phyloP scores from a whole-genome alignment of 352 stramenopile genomes.

The Peronospora belbahrii region DNA sequence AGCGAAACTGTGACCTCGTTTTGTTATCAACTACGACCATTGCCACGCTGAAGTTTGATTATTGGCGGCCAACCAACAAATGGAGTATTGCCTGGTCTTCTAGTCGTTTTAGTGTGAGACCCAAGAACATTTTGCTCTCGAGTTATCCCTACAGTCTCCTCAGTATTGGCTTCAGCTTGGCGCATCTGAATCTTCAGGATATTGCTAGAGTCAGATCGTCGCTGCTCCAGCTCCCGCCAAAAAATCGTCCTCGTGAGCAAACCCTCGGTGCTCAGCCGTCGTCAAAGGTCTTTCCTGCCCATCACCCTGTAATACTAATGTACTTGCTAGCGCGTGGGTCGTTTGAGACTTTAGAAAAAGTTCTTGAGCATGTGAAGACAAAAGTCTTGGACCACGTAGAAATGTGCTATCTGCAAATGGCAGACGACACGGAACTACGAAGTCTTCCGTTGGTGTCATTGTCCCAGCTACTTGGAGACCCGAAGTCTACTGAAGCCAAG shows the following conservation, averaged over 20 bases:
- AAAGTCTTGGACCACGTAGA: constrained; percentile 66
- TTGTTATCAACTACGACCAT: constrained; percentile 62
- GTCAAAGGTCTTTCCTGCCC: constrained; percentile 23
- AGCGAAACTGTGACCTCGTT: constrained; percentile 48
- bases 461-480: constrained; percentile 33
- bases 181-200: constrained; percentile 51
- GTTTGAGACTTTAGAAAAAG: constrained; percentile 47
- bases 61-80: constrained; percentile 26
- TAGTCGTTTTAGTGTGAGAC: constrained; percentile 47
- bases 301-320: constrained; percentile 60
- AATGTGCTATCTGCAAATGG: constrained; percentile 71
- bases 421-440: constrained; percentile 38
- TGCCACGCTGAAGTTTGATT: constrained; percentile 52
- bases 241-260: background rate
- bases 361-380: constrained; percentile 48
- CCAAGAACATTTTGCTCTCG: constrained; percentile 40
- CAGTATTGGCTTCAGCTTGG: constrained; percentile 39
- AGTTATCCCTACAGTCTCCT: constrained; percentile 49
- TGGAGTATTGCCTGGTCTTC: constrained; percentile 60
- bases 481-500: constrained; percentile 9
- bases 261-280: constrained; percentile 5
- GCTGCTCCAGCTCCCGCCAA: constrained; percentile 2
- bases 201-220: constrained; percentile 24
- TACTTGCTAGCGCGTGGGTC: constrained; percentile 63
- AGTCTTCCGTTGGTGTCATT: constrained; percentile 49